Evolutionary conservation across 1,284 basidiomycete genomes (phyloP).

Genomic region (Papiliotrema flavescens): DNA sequence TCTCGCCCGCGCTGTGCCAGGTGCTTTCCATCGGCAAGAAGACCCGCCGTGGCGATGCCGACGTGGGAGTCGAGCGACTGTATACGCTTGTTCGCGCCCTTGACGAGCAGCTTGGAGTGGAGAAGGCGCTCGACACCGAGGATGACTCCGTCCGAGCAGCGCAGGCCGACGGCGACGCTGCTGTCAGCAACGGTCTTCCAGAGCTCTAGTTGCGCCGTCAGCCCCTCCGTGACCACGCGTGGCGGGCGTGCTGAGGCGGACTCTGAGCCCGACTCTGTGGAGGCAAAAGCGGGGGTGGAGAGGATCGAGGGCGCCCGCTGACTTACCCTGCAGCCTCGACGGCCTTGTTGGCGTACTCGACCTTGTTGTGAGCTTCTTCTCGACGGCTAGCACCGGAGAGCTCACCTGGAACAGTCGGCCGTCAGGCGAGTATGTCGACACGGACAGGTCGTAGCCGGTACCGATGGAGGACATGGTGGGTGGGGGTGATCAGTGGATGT

Average conservation of each 20-base stretch:
- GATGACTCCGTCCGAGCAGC: constrained; percentile 89
- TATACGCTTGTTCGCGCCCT: constrained; percentile 88
- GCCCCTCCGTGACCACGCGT: neutral
- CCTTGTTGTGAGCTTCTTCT: constrained; percentile 53
- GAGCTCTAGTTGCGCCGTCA: constrained; percentile 1
- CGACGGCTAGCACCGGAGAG: neutral
- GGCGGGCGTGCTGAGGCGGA: neutral
- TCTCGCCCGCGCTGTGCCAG: constrained; percentile 79
- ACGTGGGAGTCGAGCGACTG: constrained; percentile 90
- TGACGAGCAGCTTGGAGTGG: constrained; percentile 95
- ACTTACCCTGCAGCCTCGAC: constrained; percentile 93
- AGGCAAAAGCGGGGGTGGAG: neutral
- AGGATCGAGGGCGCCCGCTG: neutral
- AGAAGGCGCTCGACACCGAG: constrained; percentile 96
- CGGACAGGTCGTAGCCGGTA: constrained; percentile 96
- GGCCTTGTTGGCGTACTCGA: constrained; percentile 98
- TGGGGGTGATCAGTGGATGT: constrained; percentile 1
- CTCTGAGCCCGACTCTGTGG: neutral
- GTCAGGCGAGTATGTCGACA: constrained; percentile 97
- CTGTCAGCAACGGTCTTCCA: neutral
- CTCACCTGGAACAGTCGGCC: constrained; percentile 93
- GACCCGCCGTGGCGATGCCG: constrained; percentile 86
- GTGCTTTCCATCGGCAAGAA: constrained; percentile 91
- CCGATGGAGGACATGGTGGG: constrained; percentile 87
- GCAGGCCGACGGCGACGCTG: constrained; percentile 85